Evolutionary conservation across 1,284 basidiomycete genomes (phyloP), one percentile per base, ranked within the genome.

Genomic region (Lentinus polychrous): DNA sequence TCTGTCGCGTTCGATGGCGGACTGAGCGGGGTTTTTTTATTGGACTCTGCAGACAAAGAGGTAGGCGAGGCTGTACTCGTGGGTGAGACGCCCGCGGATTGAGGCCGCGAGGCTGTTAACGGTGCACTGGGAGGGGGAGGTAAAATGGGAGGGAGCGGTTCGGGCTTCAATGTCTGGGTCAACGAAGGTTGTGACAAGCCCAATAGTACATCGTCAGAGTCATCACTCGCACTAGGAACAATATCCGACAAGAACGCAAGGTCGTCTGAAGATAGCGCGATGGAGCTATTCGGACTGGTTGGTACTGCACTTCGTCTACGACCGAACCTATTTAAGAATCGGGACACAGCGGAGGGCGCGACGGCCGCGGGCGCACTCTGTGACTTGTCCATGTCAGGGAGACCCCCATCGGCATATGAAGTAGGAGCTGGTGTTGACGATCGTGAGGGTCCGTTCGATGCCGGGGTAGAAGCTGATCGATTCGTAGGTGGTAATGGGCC

Each of bases 241-340:
- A 86, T 79, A 54, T 88, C 86, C 8, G 79, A 75, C n/a, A 89
- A 70, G 55, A 84, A 87, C 55, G 86, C 83, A 20, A 89, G 67
- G 59, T 89, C 86, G 50, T 85, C 78, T 2, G 76, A 71, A 6
- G 85, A 86, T 17, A 88, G 69, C 3, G 81, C 75, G 37, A 88
- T 61, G 8, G 81, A 77, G 42, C 67, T 70, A 35, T 72, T 70
- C 7, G 72, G 62, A 44, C 64, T 67, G 33, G 60, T 54, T n/a
- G 69, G 56, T 5, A 52, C 32, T 5, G 71, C 55, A 46, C 67
- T 73, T 18, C 57, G 53, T 2, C 66, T 54, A 12, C 79, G 75
- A 24, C 82, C 81, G 60, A 89, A 87, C 33, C 83, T 76, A 46
- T 72, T 76, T 40, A 87, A 66, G 56, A 88, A 87, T 4, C 86